A percentile compares a stretch with the other conserved stretches of the same genome.
These are phyloP conservation scores for Pezicula radicicola DNA, from an alignment of 2,329 filamentous ascomycete genomes.

Conservation along the genomic window DNA sequence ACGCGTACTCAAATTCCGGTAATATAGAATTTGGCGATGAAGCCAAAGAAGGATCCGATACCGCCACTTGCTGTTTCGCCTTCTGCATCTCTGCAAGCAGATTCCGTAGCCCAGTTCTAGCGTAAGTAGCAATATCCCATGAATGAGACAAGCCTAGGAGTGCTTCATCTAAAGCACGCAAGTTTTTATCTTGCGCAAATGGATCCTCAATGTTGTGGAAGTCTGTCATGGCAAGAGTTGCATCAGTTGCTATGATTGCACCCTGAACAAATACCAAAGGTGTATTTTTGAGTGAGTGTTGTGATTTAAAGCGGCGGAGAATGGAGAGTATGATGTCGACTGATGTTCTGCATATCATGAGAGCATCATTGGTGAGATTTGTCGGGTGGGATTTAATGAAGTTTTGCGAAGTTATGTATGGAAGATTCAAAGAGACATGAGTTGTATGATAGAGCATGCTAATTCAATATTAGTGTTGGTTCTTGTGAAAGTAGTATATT, in stretches of 20 bases:
- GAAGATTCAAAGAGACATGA: neutral
- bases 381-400: neutral
- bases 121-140: neutral
- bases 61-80: too few species aligned
- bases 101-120: neutral
- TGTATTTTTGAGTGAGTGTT: conserved; percentile 4
- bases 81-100: neutral
- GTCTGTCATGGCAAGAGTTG: neutral
- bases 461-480: neutral
- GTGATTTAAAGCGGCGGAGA: conserved; percentile 9
- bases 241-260: conserved; percentile 7
- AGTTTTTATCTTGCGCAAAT: neutral
- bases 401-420: neutral
- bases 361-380: too few species aligned
- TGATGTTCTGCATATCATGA: neutral
- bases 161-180: neutral
- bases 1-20: too few species aligned
- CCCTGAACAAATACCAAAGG: conserved; percentile 9
- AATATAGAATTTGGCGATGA: too few species aligned
- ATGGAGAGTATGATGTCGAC: conserved; percentile 7
- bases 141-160: neutral
- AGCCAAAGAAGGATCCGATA: too few species aligned
- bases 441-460: conserved; percentile 6
- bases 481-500: neutral
- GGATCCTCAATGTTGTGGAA: neutral